A percentile compares a stretch with the other conserved stretches of the same genome.
Conservation (phyloP, 345 rosid genomes). For the Physaria fendleri region DNA sequence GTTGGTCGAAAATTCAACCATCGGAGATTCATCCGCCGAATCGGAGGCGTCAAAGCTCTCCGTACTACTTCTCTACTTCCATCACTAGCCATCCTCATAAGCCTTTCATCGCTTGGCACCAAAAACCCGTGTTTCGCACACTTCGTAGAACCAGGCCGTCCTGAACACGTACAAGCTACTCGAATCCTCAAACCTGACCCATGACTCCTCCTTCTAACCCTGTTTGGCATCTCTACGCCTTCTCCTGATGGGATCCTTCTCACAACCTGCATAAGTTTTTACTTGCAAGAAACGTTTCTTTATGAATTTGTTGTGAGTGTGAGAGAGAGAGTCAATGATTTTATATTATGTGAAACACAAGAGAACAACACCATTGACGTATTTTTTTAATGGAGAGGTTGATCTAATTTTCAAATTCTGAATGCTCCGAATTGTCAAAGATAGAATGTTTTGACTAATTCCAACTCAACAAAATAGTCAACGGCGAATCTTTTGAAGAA, state of each 20-base stretch:
- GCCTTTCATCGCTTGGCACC: constrained; percentile 34
- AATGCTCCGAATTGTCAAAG: constrained; percentile 13
- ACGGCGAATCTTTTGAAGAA: constrained; percentile 7
- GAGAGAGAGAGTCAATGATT: constrained; percentile 18
- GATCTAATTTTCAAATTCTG: constrained; percentile 18
- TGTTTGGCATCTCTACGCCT: constrained; percentile 22
- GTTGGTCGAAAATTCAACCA: constrained; percentile 47
- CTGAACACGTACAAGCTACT: constrained; percentile 23
- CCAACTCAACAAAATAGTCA: constrained; percentile 18
- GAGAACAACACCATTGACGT: constrained; percentile 13
- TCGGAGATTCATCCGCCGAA: constrained; percentile 37
- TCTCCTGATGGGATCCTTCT: constrained; percentile 29
- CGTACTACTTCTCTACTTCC: constrained; percentile 36
- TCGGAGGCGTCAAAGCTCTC: constrained; percentile 48
- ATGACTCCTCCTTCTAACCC: constrained; percentile 16
- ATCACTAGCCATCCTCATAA: constrained; percentile 16
- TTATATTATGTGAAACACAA: constrained; percentile 9
- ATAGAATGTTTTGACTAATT: constrained; percentile 20
- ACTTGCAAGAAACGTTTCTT: background rate
- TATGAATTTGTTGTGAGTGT: background rate
- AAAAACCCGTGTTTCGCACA: constrained; percentile 24
- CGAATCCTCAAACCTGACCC: constrained; percentile 20
- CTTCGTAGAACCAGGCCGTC: constrained; percentile 25
- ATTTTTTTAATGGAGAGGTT: constrained; percentile 24
- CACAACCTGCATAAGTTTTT: constrained; percentile 17